Conservation (phyloP, 1,284 basidiomycete genomes). For the Inonotus hispidus region DNA sequence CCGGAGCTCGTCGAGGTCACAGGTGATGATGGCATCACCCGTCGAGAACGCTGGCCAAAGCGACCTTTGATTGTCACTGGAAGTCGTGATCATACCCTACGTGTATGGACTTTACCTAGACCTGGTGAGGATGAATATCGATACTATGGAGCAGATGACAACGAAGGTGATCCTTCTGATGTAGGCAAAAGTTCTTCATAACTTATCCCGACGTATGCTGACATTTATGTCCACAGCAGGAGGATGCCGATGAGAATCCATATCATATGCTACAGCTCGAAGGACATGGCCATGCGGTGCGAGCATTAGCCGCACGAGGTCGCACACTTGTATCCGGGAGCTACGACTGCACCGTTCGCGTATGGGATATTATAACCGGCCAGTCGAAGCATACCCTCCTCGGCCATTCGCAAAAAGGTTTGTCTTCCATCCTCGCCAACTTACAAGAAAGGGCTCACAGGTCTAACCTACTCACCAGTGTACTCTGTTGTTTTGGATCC, state of each 20-base stretch:
- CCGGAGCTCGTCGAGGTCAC: constrained; percentile 76
- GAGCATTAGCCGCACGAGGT: constrained; percentile 87
- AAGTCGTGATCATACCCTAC: constrained; percentile 82
- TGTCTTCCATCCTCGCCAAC: constrained; percentile 18
- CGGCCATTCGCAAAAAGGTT: constrained; percentile 91
- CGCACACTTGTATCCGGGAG: constrained; percentile 90
- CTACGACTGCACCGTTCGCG: constrained; percentile 88
- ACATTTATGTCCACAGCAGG: constrained; percentile 26
- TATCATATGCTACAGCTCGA: constrained; percentile 82
- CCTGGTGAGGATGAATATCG: constrained; percentile 73
- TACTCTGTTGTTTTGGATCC: constrained; percentile 89
- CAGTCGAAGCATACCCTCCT: constrained; percentile 73
- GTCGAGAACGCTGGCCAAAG: constrained; percentile 77
- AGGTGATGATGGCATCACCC: constrained; percentile 49
- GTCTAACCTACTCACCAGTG: constrained; percentile 41
- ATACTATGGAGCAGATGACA: constrained; percentile 64
- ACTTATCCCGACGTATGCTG: background rate
- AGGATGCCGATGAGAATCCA: constrained; percentile 83
- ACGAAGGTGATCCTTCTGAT: constrained; percentile 63
- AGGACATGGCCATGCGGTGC: constrained; percentile 88
- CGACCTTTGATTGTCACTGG: constrained; percentile 89
- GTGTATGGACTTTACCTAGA: constrained; percentile 86
- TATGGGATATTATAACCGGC: constrained; percentile 94
- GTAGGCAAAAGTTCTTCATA: constrained; percentile 33
- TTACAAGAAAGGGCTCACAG: background rate